Evolutionary conservation across 169 alveolate genomes (phyloP).

Genomic region (Babesia ovata): DNA sequence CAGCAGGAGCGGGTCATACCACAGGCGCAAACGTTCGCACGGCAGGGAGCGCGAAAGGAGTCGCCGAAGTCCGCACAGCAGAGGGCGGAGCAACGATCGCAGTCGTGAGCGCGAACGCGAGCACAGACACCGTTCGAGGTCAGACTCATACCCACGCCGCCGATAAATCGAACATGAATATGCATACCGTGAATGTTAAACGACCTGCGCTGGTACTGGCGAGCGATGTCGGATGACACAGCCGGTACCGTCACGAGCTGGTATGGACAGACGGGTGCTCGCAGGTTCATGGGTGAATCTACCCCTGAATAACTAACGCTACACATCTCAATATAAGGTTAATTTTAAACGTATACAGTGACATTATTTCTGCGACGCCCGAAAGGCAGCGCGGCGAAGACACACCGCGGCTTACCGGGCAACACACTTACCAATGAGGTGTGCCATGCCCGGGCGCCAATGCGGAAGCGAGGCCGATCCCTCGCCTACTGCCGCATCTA

Average conservation of each 20-base stretch:
- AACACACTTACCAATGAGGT: background rate
- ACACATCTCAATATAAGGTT: background rate
- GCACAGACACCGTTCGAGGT: constrained; percentile 18
- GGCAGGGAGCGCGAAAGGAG: constrained; percentile 50
- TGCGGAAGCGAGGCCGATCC: constrained; percentile 5
- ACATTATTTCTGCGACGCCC: background rate
- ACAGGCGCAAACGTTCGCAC: constrained; percentile 45
- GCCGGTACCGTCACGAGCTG: constrained; percentile 29
- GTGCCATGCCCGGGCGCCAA: background rate
- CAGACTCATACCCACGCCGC: constrained; percentile 39
- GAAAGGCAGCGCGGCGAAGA: background rate
- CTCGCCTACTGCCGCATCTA: background rate
- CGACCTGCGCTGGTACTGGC: background rate
- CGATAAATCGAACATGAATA: background rate
- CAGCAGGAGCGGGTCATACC: constrained; percentile 28
- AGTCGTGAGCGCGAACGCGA: constrained; percentile 40
- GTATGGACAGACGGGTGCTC: constrained; percentile 36
- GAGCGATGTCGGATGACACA: background rate
- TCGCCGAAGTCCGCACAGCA: constrained; percentile 53
- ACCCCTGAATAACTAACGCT: constrained; percentile 4
- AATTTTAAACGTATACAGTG: background rate
- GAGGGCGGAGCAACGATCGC: constrained; percentile 46
- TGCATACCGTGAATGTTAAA: background rate
- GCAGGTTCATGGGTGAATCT: constrained; percentile 17
- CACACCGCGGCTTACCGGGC: constrained; percentile 8